Conservation (phyloP, 2,329 filamentous ascomycete genomes). For the Hymenoscyphus infarciens region DNA sequence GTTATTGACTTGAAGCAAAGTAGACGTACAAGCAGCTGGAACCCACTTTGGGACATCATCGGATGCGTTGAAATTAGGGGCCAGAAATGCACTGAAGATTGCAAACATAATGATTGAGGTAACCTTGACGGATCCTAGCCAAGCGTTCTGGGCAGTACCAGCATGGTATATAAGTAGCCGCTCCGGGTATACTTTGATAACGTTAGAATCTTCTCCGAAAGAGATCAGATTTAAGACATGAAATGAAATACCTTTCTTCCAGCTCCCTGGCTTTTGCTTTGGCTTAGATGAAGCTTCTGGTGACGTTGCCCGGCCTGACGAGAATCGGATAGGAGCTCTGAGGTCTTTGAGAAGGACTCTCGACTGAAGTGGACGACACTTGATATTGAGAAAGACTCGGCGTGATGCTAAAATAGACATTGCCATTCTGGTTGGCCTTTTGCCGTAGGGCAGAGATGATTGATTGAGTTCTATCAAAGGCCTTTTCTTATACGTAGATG, state of each 20-base stretch:
- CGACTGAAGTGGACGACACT: slow-evolving; percentile 2
- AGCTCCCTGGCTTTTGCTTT: neutral
- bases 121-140: slow-evolving; percentile 68
- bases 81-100: slow-evolving; percentile 61
- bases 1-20: neutral
- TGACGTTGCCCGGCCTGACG: neutral
- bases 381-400: neutral
- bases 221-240: neutral
- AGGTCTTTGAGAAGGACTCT: neutral
- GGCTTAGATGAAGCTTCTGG: neutral
- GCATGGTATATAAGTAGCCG: slow-evolving; percentile 71
- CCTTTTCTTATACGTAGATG: neutral
- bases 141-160: slow-evolving; percentile 62
- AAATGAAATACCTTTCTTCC: neutral
- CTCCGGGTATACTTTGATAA: slow-evolving; percentile 48
- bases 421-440: neutral
- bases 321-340: neutral
- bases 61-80: slow-evolving; percentile 39
- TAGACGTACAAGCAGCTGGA: slow-evolving; percentile 25
- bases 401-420: neutral
- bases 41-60: slow-evolving; percentile 32
- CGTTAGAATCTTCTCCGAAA: neutral
- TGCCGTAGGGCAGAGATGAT: neutral
- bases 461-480: neutral
- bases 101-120: slow-evolving; percentile 66